Percentiles rank a stretch among this genome's conserved stretches.
Evolutionary conservation across 345 rosid species (phyloP).

Genomic region (Nephelium lappaceum): DNA sequence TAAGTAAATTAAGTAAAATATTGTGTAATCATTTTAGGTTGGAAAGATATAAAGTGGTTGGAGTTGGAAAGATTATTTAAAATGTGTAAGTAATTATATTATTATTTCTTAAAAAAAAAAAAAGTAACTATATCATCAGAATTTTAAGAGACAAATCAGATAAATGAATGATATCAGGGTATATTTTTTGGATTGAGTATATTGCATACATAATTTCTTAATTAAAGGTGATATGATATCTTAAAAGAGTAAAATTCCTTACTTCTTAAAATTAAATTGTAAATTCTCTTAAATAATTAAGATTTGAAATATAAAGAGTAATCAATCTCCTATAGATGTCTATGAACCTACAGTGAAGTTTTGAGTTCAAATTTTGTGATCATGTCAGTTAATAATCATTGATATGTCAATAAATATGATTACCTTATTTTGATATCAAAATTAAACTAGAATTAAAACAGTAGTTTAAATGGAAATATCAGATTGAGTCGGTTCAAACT

Average conservation of each 20-base stretch:
- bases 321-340: not conserved
- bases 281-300: not conserved
- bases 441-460: too few relatives aligned
- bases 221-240: not conserved
- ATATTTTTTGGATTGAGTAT: not conserved
- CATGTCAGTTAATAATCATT: not conserved
- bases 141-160: not conserved
- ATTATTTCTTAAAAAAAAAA: not conserved
- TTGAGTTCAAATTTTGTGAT: not conserved
- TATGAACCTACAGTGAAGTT: too few relatives aligned
- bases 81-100: not conserved
- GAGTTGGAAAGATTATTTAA: not conserved
- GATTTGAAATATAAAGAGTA: not conserved
- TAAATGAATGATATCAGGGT: not conserved
- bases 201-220: too few relatives aligned
- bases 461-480: too few relatives aligned
- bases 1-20: not conserved
- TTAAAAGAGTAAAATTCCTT: not conserved
- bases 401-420: too few relatives aligned
- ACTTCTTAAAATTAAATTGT: too few relatives aligned
- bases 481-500: too few relatives aligned
- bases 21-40: not conserved
- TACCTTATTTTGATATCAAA: too few relatives aligned
- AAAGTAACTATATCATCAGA: too few relatives aligned
- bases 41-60: not conserved